Base-by-base conservation (phyloP, 306 rosid genomes). In the Senna siamea region DNA sequence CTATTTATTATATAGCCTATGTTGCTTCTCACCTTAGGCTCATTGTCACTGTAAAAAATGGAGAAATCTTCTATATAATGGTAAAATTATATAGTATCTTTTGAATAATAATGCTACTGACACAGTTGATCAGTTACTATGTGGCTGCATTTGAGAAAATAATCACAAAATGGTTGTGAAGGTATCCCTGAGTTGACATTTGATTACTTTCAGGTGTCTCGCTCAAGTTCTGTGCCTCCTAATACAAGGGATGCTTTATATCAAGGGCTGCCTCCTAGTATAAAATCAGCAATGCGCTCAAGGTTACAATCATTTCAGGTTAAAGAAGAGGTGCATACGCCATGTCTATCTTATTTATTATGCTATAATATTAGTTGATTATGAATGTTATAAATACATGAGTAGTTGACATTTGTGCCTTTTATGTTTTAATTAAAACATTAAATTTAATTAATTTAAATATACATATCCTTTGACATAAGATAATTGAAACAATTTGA, bases 221-320 rank as follows among this genome's bases (percentile, higher is more conserved):
- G 99, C 43, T 87, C 99, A 59, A 90, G 97, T 88, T 92, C 98
- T 55, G 89, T 95, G 79, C 96, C 97, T 79, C 93, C 96, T 22
- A 95, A 92, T 78, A 95, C 97, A 30, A 89, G 98, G 82, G 99
- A 95, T 87, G 88, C 93, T 47, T 80, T 95, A 67, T 95, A 95
- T 88, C 98, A 92, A 72, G 98, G 98, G 77, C 83, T 95, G 70
- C 99, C 99, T 0, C 98, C 97, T 51, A 80, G 79, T 73, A 88
- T 95, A 66, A 95, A 95, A 86, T 78, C 97, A 32, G 90, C 96
- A 68, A 63, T 95, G 80, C 97, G 98, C 72, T 78, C 93, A 54
- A 88, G 89, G 73, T 65, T 91, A 70, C 93, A 67, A 73, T 80
- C 93, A 62, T 90, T 94, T 89, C 98, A 95, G 68, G 81, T 81